Evolutionary conservation across 768 basidiomycete species (phyloP), one percentile per base, ranked within the genome.

Genomic region (Auriscalpium microsporum): DNA sequence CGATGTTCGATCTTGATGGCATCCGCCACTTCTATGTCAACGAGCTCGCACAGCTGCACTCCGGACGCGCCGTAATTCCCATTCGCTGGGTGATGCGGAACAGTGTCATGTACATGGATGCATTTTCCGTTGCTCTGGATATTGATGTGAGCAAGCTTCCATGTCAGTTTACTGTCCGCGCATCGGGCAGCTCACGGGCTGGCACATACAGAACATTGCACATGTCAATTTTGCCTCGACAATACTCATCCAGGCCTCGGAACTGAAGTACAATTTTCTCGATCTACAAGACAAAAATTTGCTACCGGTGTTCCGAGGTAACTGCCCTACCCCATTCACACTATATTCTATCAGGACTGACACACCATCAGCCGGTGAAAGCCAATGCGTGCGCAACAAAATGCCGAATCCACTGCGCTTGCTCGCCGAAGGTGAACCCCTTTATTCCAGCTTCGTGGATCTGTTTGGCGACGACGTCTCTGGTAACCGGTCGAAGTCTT

Each of bases 401-500:
- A 62, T 54, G 50, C 59, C 57, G 21, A 58, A 58, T 47, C 52
- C 45, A 8, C 13, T 42, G 4, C 52, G 48, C n/a, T 13, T 10
- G n/a, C n/a, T 48, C 8, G 59, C 57, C 16, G n/a, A 48, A 10
- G 56, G 59, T 1, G 37, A 48, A 4, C 59, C 59, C 10, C 23
- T 60, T 2, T 60, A 59, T 38, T 38, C 58, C 33, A 48, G 45
- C 28, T 53, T 59, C 35, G 28, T 60, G 45, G 47, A 60, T 23
- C 34, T 48, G 17, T 58, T 48, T 40, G 37, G 17, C 16, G 75
- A 78, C 52, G 73, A 78, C 61, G 71, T 75, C 0, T 78, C 74
- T 0, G 75, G 74, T 9, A 77, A 77, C 55, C 58, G 65, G 10
- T 72, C 69, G 4, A 78, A 78, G 58, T 70, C 69, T 40, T 78